These are phyloP conservation scores for Chlorella variabilis DNA, from an alignment of 163 green algal species.

Conservation along the genomic window DNA sequence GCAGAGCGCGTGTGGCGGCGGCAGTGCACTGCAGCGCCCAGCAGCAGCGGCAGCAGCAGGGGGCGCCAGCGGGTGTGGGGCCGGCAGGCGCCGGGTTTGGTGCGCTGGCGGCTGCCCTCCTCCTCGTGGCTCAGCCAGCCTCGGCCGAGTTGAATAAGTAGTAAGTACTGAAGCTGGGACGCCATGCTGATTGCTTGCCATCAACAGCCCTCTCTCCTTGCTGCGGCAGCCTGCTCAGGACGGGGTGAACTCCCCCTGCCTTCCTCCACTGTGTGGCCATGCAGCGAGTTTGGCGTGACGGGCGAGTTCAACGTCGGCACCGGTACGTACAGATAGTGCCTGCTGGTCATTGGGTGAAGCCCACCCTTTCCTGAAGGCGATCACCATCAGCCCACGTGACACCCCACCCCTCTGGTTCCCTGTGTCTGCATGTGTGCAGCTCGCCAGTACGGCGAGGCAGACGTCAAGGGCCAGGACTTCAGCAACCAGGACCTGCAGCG, in stretches of 20 bases:
- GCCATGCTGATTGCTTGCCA: no score
- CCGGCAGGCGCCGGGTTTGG: slow-evolving; percentile 36
- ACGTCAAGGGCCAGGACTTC: slow-evolving; percentile 79
- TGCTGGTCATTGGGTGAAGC: no score
- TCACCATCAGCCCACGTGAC: no score
- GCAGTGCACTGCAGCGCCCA: slow-evolving; percentile 3
- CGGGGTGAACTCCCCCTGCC: no score
- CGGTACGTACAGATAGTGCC: no score
- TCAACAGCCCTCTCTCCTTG: no score
- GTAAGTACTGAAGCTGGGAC: slow-evolving; percentile 56
- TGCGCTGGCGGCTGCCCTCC: slow-evolving; percentile 37
- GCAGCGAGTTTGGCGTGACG: no score
- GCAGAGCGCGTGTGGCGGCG: no score
- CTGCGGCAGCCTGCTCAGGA: no score
- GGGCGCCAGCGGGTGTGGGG: not conserved
- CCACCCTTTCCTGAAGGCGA: no score
- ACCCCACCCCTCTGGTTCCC: no score
- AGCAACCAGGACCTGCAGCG: slow-evolving; percentile 76
- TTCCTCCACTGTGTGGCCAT: no score
- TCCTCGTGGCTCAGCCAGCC: slow-evolving; percentile 37
- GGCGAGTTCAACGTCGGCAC: slow-evolving; percentile 87
- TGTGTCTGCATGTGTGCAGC: not conserved
- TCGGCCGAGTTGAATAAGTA: slow-evolving; percentile 71
- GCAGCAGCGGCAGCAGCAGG: slow-evolving; percentile 22
- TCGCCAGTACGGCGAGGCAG: slow-evolving; percentile 79